phyloP scores from a whole-genome alignment of 2,329 filamentous ascomycete genomes.

The Pseudogymnoascus sp. region DNA sequence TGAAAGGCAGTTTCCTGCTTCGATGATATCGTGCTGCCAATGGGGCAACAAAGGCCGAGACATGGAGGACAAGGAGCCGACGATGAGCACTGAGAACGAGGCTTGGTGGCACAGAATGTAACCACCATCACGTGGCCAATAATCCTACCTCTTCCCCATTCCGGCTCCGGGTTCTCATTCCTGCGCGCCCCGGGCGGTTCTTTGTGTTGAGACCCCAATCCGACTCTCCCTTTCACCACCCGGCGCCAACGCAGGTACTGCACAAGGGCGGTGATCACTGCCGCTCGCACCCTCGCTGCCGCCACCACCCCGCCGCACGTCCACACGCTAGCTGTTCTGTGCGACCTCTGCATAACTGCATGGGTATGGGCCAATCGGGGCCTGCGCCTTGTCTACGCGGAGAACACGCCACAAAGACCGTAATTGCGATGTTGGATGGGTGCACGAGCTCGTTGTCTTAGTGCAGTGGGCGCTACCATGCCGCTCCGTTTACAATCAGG shows the following conservation, averaged over 20 bases:
- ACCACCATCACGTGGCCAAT: not conserved
- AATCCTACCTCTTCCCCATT: not conserved
- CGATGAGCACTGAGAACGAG: not conserved
- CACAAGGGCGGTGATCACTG: slow-evolving; percentile 1
- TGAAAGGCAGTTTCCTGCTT: not conserved
- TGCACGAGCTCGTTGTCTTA: not conserved
- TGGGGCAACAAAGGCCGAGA: not conserved
- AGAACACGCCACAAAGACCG: not conserved
- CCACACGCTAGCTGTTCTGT: slow-evolving; percentile 1
- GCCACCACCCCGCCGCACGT: slow-evolving; percentile 1
- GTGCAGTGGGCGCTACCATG: not conserved
- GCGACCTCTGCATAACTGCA: not conserved
- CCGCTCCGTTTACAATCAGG: not conserved
- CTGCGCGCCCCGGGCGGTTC: slow-evolving; percentile 6
- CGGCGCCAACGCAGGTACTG: not conserved
- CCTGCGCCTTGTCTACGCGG: not conserved
- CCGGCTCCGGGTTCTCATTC: not conserved
- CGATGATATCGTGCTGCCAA: not conserved
- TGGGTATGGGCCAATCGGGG: not conserved
- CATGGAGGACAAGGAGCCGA: not conserved
- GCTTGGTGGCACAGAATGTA: not conserved
- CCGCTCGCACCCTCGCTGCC: not conserved
- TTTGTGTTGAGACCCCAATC: not conserved
- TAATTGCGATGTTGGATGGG: slow-evolving; percentile 6
- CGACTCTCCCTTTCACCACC: not conserved